These are phyloP conservation scores for Salisapilia sapeloensis DNA, from an alignment of 352 stramenopile species.

Conservation along the genomic window DNA sequence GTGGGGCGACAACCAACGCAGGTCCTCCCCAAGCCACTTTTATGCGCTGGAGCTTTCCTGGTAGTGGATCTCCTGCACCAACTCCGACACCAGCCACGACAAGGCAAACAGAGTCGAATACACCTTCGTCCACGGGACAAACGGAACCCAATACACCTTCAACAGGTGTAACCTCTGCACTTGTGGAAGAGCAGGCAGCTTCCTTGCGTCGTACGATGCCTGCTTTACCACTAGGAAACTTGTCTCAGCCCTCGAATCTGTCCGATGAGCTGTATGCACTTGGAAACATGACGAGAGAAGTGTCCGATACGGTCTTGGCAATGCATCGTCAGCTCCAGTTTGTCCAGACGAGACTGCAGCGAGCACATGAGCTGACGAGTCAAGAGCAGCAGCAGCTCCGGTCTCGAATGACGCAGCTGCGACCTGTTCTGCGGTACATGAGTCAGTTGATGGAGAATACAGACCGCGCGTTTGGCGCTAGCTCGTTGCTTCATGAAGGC, in stretches of 20 bases:
- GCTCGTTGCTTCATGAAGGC: too few species aligned
- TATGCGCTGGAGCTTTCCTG: too few species aligned
- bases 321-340: constrained; percentile 16
- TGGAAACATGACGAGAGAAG: constrained; percentile 11
- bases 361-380: constrained; percentile 7
- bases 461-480: constrained; percentile 4
- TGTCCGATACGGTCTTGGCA: constrained; percentile 13
- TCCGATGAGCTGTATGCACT: constrained; percentile 11
- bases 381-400: constrained; percentile 7
- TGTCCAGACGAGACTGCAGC: constrained; percentile 8
- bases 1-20: too few species aligned
- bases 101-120: background rate
- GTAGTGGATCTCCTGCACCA: background rate
- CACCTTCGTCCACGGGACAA: background rate
- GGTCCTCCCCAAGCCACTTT: too few species aligned
- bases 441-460: constrained; percentile 3
- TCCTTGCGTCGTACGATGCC: constrained; percentile 10
- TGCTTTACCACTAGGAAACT: constrained; percentile 6
- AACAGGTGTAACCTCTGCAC: background rate
- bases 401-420: constrained; percentile 8
- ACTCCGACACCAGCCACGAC: background rate
- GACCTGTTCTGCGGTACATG: constrained; percentile 6
- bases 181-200: constrained; percentile 8
- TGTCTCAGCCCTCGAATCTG: constrained; percentile 7
- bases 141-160: too few species aligned